These are phyloP conservation scores for Ricinus communis DNA, from an alignment of 345 rosid genomes.

Conservation along the genomic window DNA sequence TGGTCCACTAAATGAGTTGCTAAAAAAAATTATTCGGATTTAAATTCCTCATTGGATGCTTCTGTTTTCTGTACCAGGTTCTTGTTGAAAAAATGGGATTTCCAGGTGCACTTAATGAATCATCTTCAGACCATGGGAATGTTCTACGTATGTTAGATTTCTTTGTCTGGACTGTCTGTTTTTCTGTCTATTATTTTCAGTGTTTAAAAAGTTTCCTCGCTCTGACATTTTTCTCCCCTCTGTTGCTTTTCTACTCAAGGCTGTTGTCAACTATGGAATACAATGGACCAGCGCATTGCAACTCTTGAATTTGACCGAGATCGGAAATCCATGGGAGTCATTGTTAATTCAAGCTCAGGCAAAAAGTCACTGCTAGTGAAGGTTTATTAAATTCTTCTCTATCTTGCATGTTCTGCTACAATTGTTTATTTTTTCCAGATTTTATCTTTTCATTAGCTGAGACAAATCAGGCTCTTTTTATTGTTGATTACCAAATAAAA, in stretches of 20 bases:
- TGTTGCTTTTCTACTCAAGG: slow-evolving; percentile 40
- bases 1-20: slow-evolving; percentile 10
- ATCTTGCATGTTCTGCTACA: neutral
- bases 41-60: neutral
- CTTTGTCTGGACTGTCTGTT: neutral
- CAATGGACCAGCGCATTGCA: slow-evolving; percentile 74
- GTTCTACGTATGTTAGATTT: slow-evolving; percentile 48
- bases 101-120: slow-evolving; percentile 50
- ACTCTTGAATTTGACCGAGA: slow-evolving; percentile 94
- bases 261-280: slow-evolving; percentile 66
- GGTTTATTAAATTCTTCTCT: slow-evolving; percentile 34
- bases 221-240: neutral
- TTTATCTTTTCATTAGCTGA: neutral
- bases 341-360: slow-evolving; percentile 75
- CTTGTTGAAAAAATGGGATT: slow-evolving; percentile 95
- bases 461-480: too few species aligned
- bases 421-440: neutral
- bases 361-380: slow-evolving; percentile 76
- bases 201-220: neutral
- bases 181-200: neutral
- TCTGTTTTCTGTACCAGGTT: slow-evolving; percentile 48
- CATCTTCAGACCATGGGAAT: slow-evolving; percentile 42
- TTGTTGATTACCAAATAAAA: neutral
- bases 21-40: slow-evolving; percentile 7
- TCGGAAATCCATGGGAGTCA: slow-evolving; percentile 97